Conservation (phyloP, 306 rosid genomes). For the Rubus parviflorus region DNA sequence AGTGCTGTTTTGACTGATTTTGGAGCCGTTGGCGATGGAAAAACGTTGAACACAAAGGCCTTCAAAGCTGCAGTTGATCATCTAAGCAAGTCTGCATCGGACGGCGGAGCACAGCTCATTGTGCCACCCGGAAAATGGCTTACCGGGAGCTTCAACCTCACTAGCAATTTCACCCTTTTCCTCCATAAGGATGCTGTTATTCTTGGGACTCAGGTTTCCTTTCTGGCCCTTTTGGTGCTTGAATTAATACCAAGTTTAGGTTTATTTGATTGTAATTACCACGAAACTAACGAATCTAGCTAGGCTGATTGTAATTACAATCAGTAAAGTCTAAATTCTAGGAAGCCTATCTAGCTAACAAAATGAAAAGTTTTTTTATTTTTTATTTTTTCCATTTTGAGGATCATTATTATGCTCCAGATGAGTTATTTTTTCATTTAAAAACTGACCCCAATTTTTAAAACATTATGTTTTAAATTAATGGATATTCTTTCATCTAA, state of each 20-base stretch:
- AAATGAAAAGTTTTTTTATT: too few relatives aligned
- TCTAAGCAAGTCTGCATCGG: constrained; percentile 39
- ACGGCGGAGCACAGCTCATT: constrained; percentile 75
- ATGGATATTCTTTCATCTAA: too few relatives aligned
- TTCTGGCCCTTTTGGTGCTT: neutral
- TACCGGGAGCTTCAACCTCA: constrained; percentile 86
- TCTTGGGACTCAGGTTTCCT: constrained; percentile 74
- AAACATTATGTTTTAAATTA: too few relatives aligned
- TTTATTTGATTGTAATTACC: too few relatives aligned
- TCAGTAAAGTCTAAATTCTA: too few relatives aligned
- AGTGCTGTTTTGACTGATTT: constrained; percentile 58
- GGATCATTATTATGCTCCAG: too few relatives aligned
- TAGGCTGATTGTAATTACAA: too few relatives aligned
- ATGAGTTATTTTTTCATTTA: too few relatives aligned
- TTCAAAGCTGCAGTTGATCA: constrained; percentile 61
- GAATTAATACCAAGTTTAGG: too few relatives aligned
- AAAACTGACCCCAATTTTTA: neutral
- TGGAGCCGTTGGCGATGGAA: constrained; percentile 86
- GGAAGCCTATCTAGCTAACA: too few relatives aligned
- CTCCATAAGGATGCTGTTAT: constrained; percentile 70
- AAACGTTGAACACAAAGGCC: constrained; percentile 58
- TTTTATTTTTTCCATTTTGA: too few relatives aligned
- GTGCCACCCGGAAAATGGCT: constrained; percentile 89
- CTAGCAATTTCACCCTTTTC: constrained; percentile 83
- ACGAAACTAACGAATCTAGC: too few relatives aligned